phyloP scores from a whole-genome alignment of 202 grass and related monocot species.

The Elaeis oleifera region DNA sequence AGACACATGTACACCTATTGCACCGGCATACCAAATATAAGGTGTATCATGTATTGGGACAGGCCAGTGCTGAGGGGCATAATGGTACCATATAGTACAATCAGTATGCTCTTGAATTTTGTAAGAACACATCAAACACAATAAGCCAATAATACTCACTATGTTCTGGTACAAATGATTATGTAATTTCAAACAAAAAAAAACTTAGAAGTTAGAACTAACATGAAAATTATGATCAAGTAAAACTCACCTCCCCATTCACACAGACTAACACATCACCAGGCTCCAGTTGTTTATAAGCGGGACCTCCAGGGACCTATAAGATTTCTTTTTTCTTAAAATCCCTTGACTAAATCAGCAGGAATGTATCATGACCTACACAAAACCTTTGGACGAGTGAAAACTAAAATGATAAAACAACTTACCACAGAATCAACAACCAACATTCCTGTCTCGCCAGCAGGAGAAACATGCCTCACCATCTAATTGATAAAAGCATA shows the following conservation, averaged over 20 bases:
- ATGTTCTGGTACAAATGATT: no score
- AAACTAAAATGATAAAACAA: constrained; percentile 6
- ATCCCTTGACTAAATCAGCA: neutral
- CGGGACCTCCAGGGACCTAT: constrained; percentile 93
- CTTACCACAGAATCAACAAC: constrained; percentile 95
- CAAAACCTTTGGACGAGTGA: neutral
- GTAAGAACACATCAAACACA: no score
- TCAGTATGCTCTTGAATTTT: no score
- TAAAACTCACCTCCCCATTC: constrained; percentile 55
- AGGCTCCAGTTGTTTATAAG: constrained; percentile 83
- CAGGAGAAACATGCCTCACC: constrained; percentile 66
- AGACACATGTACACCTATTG: no score
- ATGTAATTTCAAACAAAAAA: neutral
- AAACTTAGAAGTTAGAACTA: neutral
- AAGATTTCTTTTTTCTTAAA: constrained; percentile 19
- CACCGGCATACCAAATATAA: no score
- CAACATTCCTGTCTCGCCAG: constrained; percentile 89
- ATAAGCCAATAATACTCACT: no score
- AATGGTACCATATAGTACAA: no score
- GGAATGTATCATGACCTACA: neutral
- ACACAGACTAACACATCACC: constrained; percentile 86
- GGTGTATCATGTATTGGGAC: no score
- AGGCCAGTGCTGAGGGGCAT: no score
- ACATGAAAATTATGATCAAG: constrained; percentile 2
- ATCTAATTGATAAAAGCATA: constrained; percentile 42